phyloP scores from a whole-genome alignment of 148 eudicot species.

The Camellia granthamiana region DNA sequence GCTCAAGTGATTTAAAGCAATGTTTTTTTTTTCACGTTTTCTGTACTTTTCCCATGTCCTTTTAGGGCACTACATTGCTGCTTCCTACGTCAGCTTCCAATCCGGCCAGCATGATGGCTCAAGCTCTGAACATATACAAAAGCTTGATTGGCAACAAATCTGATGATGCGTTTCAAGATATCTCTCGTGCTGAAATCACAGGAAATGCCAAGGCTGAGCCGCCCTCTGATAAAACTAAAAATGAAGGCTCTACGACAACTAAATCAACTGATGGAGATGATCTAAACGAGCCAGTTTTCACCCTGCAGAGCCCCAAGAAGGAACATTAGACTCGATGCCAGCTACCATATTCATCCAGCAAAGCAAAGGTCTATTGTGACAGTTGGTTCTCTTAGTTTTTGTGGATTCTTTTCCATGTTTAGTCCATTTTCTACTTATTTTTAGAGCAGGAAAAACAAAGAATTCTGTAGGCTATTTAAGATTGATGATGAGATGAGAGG shows the following conservation, averaged over 20 bases:
- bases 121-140: constrained; percentile 59
- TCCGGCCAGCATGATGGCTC: constrained; percentile 59
- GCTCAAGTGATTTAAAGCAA: not conserved
- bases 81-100: constrained; percentile 55
- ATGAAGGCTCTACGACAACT: not conserved
- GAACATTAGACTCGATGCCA: constrained; percentile 7
- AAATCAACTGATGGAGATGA: constrained; percentile 7
- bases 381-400: not conserved
- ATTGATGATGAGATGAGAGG: constrained; percentile 4
- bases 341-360: not conserved
- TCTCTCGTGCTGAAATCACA: constrained; percentile 13
- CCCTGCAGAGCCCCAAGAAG: constrained; percentile 46
- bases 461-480: not conserved
- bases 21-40: not conserved
- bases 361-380: constrained; percentile 4
- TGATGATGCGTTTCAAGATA: constrained; percentile 13
- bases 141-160: constrained; percentile 31
- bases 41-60: not conserved
- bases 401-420: not conserved
- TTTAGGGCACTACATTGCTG: constrained; percentile 64
- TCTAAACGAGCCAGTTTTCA: constrained; percentile 30
- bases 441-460: not conserved
- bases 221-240: not conserved
- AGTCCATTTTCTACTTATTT: not conserved
- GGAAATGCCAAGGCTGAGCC: constrained; percentile 12